Conservation (phyloP, 202 grass and related monocot genomes). For the Dendrocalamus latiflorus region DNA sequence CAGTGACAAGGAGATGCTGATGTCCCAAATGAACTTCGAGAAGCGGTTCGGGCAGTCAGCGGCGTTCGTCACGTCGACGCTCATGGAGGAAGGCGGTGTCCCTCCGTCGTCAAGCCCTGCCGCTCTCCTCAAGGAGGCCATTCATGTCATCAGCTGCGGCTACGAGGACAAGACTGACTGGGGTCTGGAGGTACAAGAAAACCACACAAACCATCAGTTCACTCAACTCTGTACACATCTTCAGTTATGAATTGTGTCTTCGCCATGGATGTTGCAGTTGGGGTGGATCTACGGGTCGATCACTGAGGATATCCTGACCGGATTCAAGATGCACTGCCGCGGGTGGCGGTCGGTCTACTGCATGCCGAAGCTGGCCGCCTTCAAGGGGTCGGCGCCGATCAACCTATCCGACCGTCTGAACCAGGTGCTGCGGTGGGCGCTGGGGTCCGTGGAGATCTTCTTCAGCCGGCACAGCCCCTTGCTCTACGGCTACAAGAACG, state of each 20-base stretch:
- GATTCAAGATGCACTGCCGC: slow-evolving; percentile 99
- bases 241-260: background rate
- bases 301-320: slow-evolving; percentile 96
- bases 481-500: slow-evolving; percentile 90
- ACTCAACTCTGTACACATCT: background rate
- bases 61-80: slow-evolving; percentile 90
- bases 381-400: slow-evolving; percentile 98
- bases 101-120: slow-evolving; percentile 90
- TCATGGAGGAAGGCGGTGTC: slow-evolving; percentile 98
- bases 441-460: slow-evolving; percentile 99
- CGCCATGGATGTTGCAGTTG: slow-evolving; percentile 43
- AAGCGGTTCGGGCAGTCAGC: slow-evolving; percentile 97
- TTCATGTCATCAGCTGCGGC: slow-evolving; percentile 98
- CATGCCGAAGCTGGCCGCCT: slow-evolving; percentile 81
- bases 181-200: slow-evolving; percentile 68
- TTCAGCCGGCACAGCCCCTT: slow-evolving; percentile 91
- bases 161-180: slow-evolving; percentile 98
- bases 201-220: background rate
- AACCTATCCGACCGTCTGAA: slow-evolving; percentile 96
- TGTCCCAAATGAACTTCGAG: slow-evolving; percentile 99
- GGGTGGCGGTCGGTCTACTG: slow-evolving; percentile 99
- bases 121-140: slow-evolving; percentile 96
- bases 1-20: slow-evolving; percentile 78
- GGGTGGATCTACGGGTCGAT: slow-evolving; percentile 99
- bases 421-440: slow-evolving; percentile 97